phyloP scores from a whole-genome alignment of 2,329 filamentous ascomycete genomes.

The Dactylonectria macrodidyma region DNA sequence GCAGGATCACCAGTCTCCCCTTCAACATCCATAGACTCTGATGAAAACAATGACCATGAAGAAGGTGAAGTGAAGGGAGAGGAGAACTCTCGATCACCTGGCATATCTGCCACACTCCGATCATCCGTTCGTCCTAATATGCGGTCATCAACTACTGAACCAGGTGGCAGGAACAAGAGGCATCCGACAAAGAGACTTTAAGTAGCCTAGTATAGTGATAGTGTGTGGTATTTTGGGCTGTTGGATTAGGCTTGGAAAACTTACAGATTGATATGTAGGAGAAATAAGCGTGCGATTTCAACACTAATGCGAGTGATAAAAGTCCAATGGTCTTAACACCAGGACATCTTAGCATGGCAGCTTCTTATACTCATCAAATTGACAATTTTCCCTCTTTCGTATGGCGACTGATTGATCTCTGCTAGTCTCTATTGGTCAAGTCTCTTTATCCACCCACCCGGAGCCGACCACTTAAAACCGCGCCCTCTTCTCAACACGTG shows the following conservation, averaged over 20 bases:
- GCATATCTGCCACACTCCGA: slow-evolving; percentile 5
- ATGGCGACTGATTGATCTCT: slow-evolving; percentile 6
- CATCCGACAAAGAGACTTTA: slow-evolving; percentile 17
- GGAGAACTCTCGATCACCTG: background rate
- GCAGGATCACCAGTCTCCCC: slow-evolving; percentile 14
- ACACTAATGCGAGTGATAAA: background rate
- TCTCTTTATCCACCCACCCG: slow-evolving; percentile 15
- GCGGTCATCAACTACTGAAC: slow-evolving; percentile 13
- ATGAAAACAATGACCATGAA: slow-evolving; percentile 3
- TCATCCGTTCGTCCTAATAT: slow-evolving; percentile 17
- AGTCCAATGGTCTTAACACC: slow-evolving; percentile 14
- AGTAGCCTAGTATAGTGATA: slow-evolving; percentile 9
- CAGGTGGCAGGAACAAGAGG: slow-evolving; percentile 16
- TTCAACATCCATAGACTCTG: background rate
- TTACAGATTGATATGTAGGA: background rate
- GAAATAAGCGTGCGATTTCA: background rate
- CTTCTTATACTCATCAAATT: slow-evolving; percentile 5
- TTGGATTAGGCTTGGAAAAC: background rate
- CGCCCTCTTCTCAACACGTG: no score
- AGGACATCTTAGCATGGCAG: slow-evolving; percentile 11
- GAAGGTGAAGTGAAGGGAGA: no score
- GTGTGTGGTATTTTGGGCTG: background rate
- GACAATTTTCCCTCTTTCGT: no score
- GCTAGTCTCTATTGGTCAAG: slow-evolving; percentile 8
- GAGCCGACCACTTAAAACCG: slow-evolving; percentile 21